phyloP scores from a whole-genome alignment of 768 basidiomycete species.

The Serendipita vermifera region DNA sequence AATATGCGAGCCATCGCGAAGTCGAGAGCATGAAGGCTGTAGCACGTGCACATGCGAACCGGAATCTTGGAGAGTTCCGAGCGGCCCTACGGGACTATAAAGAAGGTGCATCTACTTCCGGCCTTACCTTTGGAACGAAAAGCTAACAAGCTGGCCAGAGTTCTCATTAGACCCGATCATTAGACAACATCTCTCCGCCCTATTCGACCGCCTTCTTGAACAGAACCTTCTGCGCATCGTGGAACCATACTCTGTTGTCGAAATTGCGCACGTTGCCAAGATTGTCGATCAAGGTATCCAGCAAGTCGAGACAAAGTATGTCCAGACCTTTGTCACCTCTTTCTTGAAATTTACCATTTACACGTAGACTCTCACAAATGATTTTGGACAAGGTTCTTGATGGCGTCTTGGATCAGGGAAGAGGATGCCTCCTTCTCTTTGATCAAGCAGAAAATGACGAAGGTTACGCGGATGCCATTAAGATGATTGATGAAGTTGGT shows the following conservation, averaged over 20 bases:
- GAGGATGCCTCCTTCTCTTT: slow-evolving; percentile 84
- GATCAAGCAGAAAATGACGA: slow-evolving; percentile 79
- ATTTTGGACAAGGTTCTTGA: slow-evolving; percentile 90
- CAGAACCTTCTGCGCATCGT: slow-evolving; percentile 92
- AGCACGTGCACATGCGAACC: slow-evolving; percentile 83
- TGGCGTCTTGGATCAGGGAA: slow-evolving; percentile 93
- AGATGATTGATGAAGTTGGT: slow-evolving; percentile 77
- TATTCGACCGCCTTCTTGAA: slow-evolving; percentile 93
- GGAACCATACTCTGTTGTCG: slow-evolving; percentile 88
- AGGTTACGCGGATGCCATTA: slow-evolving; percentile 74
- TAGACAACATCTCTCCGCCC: slow-evolving; percentile 79
- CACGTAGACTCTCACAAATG: slow-evolving; percentile 81
- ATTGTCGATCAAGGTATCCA: slow-evolving; percentile 77
- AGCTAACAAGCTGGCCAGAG: slow-evolving; percentile 35
- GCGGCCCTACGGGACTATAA: slow-evolving; percentile 75
- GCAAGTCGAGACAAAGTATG: slow-evolving; percentile 83
- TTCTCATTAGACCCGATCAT: slow-evolving; percentile 93
- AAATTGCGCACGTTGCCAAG: slow-evolving; percentile 78
- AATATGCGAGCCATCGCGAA: slow-evolving; percentile 77
- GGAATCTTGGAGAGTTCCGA: slow-evolving; percentile 84
- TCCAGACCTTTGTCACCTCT: slow-evolving; percentile 11
- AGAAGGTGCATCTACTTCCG: slow-evolving; percentile 37
- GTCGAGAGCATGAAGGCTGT: slow-evolving; percentile 94
- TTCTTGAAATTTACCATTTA: slow-evolving; percentile 10
- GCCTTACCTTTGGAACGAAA: background rate